A percentile compares a stretch with the other conserved stretches of the same genome.
phyloP scores from a whole-genome alignment of 2,329 filamentous ascomycete species.

The Meredithiella fracta region DNA sequence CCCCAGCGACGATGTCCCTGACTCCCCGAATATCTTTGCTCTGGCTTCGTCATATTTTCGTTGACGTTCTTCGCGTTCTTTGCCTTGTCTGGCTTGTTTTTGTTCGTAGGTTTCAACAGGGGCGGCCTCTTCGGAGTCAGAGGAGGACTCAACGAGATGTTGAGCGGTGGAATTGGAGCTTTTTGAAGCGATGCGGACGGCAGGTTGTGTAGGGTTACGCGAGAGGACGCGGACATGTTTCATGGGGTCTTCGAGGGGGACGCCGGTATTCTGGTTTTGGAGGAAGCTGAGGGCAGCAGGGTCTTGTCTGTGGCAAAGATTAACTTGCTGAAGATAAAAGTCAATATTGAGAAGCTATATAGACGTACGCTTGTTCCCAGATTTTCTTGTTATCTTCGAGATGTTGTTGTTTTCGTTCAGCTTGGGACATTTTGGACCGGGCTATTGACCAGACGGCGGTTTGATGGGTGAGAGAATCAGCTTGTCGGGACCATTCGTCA shows the following conservation, averaged over 20 bases:
- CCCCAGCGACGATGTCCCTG: neutral
- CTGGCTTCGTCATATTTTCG: slow-evolving; percentile 76
- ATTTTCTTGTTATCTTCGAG: slow-evolving; percentile 68
- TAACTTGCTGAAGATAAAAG: neutral
- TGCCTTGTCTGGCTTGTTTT: slow-evolving; percentile 58
- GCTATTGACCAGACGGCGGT: slow-evolving; percentile 14
- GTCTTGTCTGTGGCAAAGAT: neutral
- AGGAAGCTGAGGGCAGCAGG: slow-evolving; percentile 1
- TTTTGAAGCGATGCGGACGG: neutral
- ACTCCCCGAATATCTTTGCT: slow-evolving; percentile 70
- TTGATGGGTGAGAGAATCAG: slow-evolving; percentile 37
- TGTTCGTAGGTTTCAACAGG: slow-evolving; percentile 50
- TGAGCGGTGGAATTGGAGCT: slow-evolving; percentile 65
- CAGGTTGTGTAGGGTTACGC: slow-evolving; percentile 56
- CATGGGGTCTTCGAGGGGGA: slow-evolving; percentile 46
- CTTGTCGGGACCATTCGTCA: slow-evolving; percentile 72
- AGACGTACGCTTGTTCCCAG: slow-evolving; percentile 67
- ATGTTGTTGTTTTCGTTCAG: slow-evolving; percentile 65
- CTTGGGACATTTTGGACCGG: slow-evolving; percentile 36
- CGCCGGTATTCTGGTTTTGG: slow-evolving; percentile 29
- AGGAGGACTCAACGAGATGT: slow-evolving; percentile 27
- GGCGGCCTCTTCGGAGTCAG: slow-evolving; percentile 49
- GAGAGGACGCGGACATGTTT: slow-evolving; percentile 70
- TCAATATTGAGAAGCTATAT: neutral
- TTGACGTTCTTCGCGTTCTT: slow-evolving; percentile 77